phyloP scores from a whole-genome alignment of 805 yeast species.

The Yarrowia deformans region DNA sequence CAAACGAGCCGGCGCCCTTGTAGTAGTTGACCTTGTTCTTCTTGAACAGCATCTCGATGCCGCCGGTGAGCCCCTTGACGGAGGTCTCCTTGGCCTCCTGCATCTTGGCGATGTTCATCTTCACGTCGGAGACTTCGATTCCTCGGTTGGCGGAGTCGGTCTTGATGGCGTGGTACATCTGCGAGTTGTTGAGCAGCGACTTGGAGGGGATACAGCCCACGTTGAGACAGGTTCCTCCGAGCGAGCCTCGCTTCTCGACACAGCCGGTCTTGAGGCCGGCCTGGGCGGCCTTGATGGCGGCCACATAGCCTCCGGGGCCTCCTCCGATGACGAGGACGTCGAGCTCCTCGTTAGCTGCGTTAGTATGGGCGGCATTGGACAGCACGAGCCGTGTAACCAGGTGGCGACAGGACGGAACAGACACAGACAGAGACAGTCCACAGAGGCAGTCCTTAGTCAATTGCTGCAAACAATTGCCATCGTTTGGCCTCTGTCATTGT shows the following conservation, averaged over 20 bases:
- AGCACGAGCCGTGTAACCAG: too few species aligned
- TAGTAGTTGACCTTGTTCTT: constrained; percentile 93
- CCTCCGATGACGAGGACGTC: constrained; percentile 97
- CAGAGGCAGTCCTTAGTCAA: too few species aligned
- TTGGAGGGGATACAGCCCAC: constrained; percentile 99
- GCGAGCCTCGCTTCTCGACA: constrained; percentile 92
- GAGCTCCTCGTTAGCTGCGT: constrained; percentile 59
- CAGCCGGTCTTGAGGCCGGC: constrained; percentile 94
- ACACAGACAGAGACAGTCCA: not conserved
- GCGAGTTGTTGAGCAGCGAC: constrained; percentile 93
- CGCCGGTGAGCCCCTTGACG: constrained; percentile 88
- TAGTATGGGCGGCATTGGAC: constrained; percentile 5
- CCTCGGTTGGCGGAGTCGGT: constrained; percentile 89
- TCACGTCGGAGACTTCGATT: constrained; percentile 78
- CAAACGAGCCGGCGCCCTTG: constrained; percentile 91
- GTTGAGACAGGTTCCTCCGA: constrained; percentile 98
- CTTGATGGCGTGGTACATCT: constrained; percentile 84
- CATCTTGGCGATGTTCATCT: constrained; percentile 76
- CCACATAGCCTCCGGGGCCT: constrained; percentile 99
- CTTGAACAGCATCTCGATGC: constrained; percentile 93
- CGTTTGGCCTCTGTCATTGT: too few species aligned
- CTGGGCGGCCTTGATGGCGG: constrained; percentile 99
- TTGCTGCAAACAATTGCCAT: too few species aligned
- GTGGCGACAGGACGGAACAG: too few species aligned
- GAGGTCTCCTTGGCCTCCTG: constrained; percentile 92